These are phyloP conservation scores for Platismatia glauca DNA, from an alignment of 495 filamentous ascomycete species.

Conservation along the genomic window DNA sequence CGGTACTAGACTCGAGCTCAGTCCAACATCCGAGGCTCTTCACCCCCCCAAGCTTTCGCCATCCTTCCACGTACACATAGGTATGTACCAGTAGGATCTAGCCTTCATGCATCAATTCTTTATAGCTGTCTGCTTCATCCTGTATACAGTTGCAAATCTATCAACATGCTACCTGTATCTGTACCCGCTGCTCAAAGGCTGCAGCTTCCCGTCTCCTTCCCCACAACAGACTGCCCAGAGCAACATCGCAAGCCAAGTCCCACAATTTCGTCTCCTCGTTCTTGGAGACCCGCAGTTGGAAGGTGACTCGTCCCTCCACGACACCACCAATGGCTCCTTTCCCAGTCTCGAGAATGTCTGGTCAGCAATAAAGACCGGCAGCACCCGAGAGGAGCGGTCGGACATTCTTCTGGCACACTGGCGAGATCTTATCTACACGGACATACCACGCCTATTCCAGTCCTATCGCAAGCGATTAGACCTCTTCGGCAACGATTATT, in stretches of 20 bases:
- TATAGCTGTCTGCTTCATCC: not conserved
- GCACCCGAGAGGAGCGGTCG: slow-evolving; percentile 28
- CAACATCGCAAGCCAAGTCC: slow-evolving; percentile 22
- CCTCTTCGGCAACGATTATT: slow-evolving; percentile 86
- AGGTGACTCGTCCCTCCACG: slow-evolving; percentile 74
- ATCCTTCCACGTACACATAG: not conserved
- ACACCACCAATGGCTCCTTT: slow-evolving; percentile 48
- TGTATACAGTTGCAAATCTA: slow-evolving; percentile 32
- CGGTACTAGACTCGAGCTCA: not conserved
- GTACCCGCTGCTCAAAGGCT: slow-evolving; percentile 75
- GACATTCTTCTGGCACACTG: slow-evolving; percentile 38
- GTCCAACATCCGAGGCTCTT: not conserved
- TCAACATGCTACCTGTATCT: slow-evolving; percentile 74
- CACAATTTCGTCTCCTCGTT: slow-evolving; percentile 78
- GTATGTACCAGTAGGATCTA: not conserved
- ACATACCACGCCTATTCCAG: slow-evolving; percentile 54
- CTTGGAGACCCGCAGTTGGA: slow-evolving; percentile 94
- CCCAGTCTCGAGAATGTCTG: slow-evolving; percentile 49
- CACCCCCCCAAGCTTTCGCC: not conserved
- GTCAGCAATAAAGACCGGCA: slow-evolving; percentile 21
- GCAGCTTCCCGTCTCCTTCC: slow-evolving; percentile 56
- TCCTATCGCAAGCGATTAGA: slow-evolving; percentile 71
- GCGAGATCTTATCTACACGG: slow-evolving; percentile 47
- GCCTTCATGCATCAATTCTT: slow-evolving; percentile 11
- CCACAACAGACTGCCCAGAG: slow-evolving; percentile 14